A percentile compares a stretch with the other conserved stretches of the same genome.
Evolutionary conservation across 2,329 filamentous ascomycete genomes (phyloP).

Genomic region (Phialemoniopsis sp.): DNA sequence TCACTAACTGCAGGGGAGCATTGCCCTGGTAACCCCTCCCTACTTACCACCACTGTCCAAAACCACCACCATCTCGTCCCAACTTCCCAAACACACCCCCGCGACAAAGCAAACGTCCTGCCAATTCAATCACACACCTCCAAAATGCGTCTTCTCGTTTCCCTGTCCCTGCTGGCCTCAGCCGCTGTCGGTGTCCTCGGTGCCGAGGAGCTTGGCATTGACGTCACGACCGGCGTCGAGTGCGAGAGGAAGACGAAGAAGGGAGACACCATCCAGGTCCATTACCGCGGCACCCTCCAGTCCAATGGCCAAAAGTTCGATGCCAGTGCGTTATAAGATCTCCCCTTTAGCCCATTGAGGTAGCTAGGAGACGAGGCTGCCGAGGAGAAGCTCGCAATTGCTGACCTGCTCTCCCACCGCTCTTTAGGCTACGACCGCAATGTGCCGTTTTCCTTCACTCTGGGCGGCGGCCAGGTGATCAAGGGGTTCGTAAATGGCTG

Average conservation of each 20-base stretch:
- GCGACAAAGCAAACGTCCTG: conserved; percentile 3
- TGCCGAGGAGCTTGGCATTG: conserved; percentile 67
- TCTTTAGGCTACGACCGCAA: conserved; percentile 67
- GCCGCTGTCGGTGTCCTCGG: conserved; percentile 46
- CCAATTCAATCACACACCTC: conserved; percentile 4
- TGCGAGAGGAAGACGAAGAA: conserved; percentile 74
- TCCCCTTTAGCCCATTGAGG: neutral
- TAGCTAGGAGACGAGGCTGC: too few relatives aligned
- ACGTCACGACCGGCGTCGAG: conserved; percentile 68
- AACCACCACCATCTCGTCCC: neutral
- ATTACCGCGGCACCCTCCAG: conserved; percentile 82
- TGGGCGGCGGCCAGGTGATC: conserved; percentile 83
- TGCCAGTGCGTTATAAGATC: conserved; percentile 49
- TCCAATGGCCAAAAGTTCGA: conserved; percentile 77
- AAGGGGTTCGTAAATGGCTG: conserved; percentile 59
- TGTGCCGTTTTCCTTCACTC: conserved; percentile 69
- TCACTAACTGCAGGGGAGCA: too few relatives aligned
- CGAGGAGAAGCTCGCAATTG: neutral
- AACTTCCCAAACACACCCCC: neutral
- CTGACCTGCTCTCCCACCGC: neutral
- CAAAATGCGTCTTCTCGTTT: conserved; percentile 47
- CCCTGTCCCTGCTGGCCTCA: conserved; percentile 46
- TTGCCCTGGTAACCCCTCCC: too few relatives aligned
- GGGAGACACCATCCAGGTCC: conserved; percentile 79
- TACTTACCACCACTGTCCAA: too few relatives aligned